Conservation (phyloP, 805 yeast species). For the Teunomyces pallodes region DNA sequence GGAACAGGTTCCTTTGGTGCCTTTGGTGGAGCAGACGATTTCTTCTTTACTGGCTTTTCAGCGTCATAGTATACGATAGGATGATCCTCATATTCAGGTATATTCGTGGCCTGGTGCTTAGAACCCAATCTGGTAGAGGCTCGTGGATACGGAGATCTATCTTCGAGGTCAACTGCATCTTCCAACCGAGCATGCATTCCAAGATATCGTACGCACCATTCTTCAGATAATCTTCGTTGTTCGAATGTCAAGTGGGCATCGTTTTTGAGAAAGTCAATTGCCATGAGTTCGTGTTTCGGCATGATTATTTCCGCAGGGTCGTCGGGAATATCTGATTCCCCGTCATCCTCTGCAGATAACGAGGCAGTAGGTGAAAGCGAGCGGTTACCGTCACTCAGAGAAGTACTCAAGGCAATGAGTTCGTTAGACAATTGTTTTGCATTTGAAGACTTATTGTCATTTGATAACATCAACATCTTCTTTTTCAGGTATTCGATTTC, state of each 20-base stretch:
- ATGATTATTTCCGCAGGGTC: conserved; percentile 14
- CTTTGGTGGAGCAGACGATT: conserved; percentile 7
- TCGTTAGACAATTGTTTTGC: conserved; percentile 31
- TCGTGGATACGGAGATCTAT: conserved; percentile 70
- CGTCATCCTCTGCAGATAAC: conserved; percentile 5
- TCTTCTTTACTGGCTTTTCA: conserved; percentile 14
- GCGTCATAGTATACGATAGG: conserved; percentile 66
- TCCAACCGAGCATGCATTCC: conserved; percentile 74
- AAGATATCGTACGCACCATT: conserved; percentile 78
- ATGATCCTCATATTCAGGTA: conserved; percentile 58
- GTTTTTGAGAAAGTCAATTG: conserved; percentile 48
- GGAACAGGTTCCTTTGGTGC: neutral
- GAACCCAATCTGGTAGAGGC: conserved; percentile 76
- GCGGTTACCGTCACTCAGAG: conserved; percentile 3
- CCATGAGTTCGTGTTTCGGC: conserved; percentile 58
- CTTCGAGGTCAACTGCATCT: conserved; percentile 75
- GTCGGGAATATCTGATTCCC: conserved; percentile 5
- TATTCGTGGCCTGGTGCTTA: conserved; percentile 67
- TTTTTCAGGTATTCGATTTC: conserved; percentile 44
- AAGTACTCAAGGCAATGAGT: conserved; percentile 11
- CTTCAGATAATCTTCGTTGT: conserved; percentile 56
- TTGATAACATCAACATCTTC: conserved; percentile 39
- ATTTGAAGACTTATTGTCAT: conserved; percentile 41
- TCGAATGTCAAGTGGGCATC: conserved; percentile 43
- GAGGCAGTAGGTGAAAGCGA: neutral